phyloP scores from a whole-genome alignment of 1,139 yeast genomes.

The Yamadazyma conglobata region DNA sequence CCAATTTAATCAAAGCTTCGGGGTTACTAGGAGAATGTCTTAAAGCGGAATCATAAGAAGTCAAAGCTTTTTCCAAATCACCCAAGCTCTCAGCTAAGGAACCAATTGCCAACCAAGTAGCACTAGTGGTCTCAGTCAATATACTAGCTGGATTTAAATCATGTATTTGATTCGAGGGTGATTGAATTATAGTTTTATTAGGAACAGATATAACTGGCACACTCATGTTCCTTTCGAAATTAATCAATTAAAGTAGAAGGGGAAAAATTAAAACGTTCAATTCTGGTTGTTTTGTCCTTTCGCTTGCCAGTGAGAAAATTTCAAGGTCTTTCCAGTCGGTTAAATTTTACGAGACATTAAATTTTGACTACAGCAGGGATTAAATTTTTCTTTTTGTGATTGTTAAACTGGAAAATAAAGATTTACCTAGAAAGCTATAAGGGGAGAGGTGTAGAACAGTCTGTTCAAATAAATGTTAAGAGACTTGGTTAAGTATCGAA shows the following conservation, averaged over 20 bases:
- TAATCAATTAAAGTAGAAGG: too few relatives aligned
- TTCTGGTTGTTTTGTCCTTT: slow-evolving; percentile 2
- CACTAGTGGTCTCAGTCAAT: slow-evolving; percentile 70
- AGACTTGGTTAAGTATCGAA: too few relatives aligned
- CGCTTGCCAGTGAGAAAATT: slow-evolving; percentile 3
- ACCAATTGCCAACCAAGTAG: slow-evolving; percentile 92
- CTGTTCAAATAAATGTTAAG: too few relatives aligned
- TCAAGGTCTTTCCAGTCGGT: slow-evolving; percentile 2
- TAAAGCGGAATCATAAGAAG: slow-evolving; percentile 86
- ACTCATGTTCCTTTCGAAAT: too few relatives aligned
- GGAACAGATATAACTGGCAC: slow-evolving; percentile 4
- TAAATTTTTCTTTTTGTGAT: slow-evolving; percentile 1
- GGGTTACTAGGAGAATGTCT: slow-evolving; percentile 84
- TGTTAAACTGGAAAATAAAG: too few relatives aligned
- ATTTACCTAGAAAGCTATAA: too few relatives aligned
- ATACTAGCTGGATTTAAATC: slow-evolving; percentile 16
- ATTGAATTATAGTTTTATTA: slow-evolving; percentile 3
- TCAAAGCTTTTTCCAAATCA: slow-evolving; percentile 83
- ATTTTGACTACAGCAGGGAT: background rate
- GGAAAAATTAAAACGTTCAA: too few relatives aligned
- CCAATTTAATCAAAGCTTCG: slow-evolving; percentile 79
- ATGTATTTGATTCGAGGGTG: slow-evolving; percentile 7
- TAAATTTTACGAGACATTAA: slow-evolving; percentile 2
- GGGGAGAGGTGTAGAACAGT: too few relatives aligned
- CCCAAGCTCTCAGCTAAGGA: slow-evolving; percentile 87